Percentiles rank a stretch among this genome's conserved stretches.
Evolutionary conservation across 2,329 filamentous ascomycete species (phyloP).

Genomic region (Fusarium redolens): DNA sequence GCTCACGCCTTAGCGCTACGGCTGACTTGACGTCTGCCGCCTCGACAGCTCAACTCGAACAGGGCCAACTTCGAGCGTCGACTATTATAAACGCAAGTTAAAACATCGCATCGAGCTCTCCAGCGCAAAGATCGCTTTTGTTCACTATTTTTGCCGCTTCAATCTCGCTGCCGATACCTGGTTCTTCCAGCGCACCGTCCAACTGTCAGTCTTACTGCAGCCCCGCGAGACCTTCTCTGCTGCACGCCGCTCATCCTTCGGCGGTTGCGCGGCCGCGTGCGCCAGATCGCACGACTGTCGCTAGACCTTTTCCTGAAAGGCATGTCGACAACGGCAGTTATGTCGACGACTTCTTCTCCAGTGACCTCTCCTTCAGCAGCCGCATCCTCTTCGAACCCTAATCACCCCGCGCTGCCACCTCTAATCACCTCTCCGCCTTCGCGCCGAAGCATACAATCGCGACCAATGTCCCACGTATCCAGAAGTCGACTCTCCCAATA

Average conservation of each 20-base stretch:
- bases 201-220: slow-evolving; percentile 35
- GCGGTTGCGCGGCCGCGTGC: slow-evolving; percentile 46
- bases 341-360: slow-evolving; percentile 68
- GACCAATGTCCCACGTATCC: slow-evolving; percentile 80
- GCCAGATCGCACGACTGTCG: slow-evolving; percentile 47
- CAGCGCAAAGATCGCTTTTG: slow-evolving; percentile 27
- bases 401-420: slow-evolving; percentile 66
- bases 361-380: slow-evolving; percentile 64
- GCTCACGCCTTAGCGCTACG: slow-evolving; percentile 38
- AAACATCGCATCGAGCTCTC: slow-evolving; percentile 11
- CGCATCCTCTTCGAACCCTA: slow-evolving; percentile 60
- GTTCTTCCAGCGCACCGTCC: slow-evolving; percentile 18
- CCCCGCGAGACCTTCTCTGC: slow-evolving; percentile 35
- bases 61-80: slow-evolving; percentile 16
- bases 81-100: slow-evolving; percentile 25
- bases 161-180: slow-evolving; percentile 23
- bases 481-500: slow-evolving; percentile 88
- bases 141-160: slow-evolving; percentile 13
- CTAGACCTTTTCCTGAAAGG: slow-evolving; percentile 40
- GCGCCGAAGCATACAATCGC: slow-evolving; percentile 69
- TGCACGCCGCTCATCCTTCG: slow-evolving; percentile 33
- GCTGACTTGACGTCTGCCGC: slow-evolving; percentile 44
- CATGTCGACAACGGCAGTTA: slow-evolving; percentile 61
- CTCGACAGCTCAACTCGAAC: slow-evolving; percentile 29
- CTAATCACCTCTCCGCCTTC: slow-evolving; percentile 67